phyloP scores from a whole-genome alignment of 2,329 filamentous ascomycete species.

The Didymella sp. region DNA sequence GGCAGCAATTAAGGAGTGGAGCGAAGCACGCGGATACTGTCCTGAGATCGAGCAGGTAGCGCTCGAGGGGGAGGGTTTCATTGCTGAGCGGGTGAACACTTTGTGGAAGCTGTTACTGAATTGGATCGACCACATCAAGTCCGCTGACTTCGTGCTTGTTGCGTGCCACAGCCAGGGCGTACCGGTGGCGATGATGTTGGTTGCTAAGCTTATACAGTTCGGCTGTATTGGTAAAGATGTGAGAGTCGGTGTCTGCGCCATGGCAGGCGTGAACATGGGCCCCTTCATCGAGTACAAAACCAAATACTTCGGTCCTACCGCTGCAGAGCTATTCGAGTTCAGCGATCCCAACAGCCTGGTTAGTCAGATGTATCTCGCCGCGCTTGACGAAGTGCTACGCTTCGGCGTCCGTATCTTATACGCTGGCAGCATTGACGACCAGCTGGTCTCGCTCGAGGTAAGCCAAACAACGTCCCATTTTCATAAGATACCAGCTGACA shows the following conservation, averaged over 20 bases:
- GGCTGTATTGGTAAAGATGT: constrained; percentile 72
- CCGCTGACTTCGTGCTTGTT: constrained; percentile 88
- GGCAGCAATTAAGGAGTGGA: constrained; percentile 83
- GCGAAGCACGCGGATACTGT: constrained; percentile 69
- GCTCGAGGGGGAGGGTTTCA: constrained; percentile 92
- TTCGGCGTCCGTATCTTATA: constrained; percentile 86
- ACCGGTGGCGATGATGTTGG: constrained; percentile 88
- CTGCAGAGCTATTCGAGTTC: constrained; percentile 96
- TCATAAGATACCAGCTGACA: constrained; percentile 7
- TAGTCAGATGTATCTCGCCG: constrained; percentile 78
- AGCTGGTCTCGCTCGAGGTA: constrained; percentile 90
- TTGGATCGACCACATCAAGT: constrained; percentile 89
- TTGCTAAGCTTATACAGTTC: constrained; percentile 90
- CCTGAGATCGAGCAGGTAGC: constrained; percentile 93
- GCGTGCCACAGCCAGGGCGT: constrained; percentile 96
- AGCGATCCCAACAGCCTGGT: constrained; percentile 80
- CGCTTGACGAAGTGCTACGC: constrained; percentile 75
- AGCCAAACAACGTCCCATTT: constrained; percentile 25
- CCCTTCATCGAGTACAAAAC: constrained; percentile 93
- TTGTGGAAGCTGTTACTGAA: constrained; percentile 94
- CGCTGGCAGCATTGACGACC: constrained; percentile 94
- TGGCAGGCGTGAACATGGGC: constrained; percentile 91
- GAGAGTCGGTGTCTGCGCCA: constrained; percentile 83
- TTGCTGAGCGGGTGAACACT: constrained; percentile 86
- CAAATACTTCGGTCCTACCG: constrained; percentile 85